Percentiles rank a stretch among this genome's conserved stretches.
Conservation (phyloP, 257 asterid species). For the Gentiana straminea region DNA sequence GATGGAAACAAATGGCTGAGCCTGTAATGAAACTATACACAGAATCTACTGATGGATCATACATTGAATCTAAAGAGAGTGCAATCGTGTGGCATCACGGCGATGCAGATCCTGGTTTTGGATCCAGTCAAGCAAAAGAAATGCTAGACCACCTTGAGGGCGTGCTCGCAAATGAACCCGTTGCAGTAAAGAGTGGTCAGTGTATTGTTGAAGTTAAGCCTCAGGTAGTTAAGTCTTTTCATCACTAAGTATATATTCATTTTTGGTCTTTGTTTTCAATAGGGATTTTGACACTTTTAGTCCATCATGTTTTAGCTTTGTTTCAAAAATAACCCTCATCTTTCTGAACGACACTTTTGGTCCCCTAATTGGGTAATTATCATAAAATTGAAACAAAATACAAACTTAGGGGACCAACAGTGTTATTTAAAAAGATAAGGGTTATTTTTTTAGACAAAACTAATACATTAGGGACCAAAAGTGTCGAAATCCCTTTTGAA, state of each 20-base stretch:
- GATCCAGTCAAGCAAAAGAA: conserved; percentile 44
- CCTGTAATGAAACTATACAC: conserved; percentile 38
- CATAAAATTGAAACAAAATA: too few species aligned
- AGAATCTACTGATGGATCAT: conserved; percentile 46
- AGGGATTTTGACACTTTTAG: too few species aligned
- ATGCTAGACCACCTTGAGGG: conserved; percentile 42
- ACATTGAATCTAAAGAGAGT: conserved; percentile 33
- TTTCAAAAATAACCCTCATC: too few species aligned
- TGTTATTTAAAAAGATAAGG: too few species aligned
- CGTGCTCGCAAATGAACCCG: conserved; percentile 42
- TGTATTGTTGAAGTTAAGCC: conserved; percentile 47
- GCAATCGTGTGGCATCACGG: conserved; percentile 41
- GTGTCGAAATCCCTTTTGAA: too few species aligned
- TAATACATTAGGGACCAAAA: too few species aligned
- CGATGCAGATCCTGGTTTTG: conserved; percentile 43
- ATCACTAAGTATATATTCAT: neutral
- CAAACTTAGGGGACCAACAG: too few species aligned
- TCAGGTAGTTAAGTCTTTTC: conserved; percentile 19
- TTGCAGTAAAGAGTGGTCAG: conserved; percentile 38
- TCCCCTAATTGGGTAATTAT: too few species aligned
- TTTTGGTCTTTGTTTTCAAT: neutral
- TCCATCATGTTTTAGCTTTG: too few species aligned
- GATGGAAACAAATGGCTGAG: conserved; percentile 38
- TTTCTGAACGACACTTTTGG: too few species aligned
- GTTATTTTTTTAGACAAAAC: too few species aligned